Percentiles rank a stretch among this genome's conserved stretches.
These are phyloP conservation scores for Nelumbo lutea DNA, from an alignment of 164 flowering plant genomes.

Conservation along the genomic window DNA sequence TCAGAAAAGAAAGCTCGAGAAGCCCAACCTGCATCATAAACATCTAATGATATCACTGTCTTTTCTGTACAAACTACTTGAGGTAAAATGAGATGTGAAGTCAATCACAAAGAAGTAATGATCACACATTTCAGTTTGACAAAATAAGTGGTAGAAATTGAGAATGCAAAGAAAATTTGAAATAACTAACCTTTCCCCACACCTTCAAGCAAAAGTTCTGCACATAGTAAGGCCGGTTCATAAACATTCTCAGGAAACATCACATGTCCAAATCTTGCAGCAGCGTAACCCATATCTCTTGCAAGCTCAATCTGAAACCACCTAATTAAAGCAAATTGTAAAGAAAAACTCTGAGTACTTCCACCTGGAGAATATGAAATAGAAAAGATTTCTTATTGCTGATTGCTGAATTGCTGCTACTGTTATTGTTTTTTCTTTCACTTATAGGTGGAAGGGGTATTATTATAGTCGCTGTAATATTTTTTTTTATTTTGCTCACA, in stretches of 20 bases:
- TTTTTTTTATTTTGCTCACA: too few relatives aligned
- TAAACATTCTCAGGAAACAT: conserved; percentile 99
- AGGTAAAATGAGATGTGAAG: neutral
- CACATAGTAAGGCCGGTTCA: conserved; percentile 89
- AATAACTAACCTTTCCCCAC: conserved; percentile 79
- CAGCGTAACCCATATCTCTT: conserved; percentile 93
- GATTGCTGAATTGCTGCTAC: too few relatives aligned
- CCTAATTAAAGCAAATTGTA: conserved; percentile 50
- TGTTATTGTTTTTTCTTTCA: too few relatives aligned
- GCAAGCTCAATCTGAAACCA: conserved; percentile 97
- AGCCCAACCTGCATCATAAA: conserved; percentile 89
- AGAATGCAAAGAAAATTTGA: neutral
- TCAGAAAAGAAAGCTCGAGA: conserved; percentile 87
- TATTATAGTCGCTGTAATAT: too few relatives aligned
- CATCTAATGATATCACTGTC: neutral
- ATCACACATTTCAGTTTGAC: too few relatives aligned
- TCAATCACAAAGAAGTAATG: neutral
- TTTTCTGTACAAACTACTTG: neutral
- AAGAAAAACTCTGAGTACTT: conserved; percentile 24
- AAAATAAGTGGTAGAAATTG: neutral
- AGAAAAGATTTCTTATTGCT: too few relatives aligned
- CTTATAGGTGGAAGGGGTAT: too few relatives aligned
- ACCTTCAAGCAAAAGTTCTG: conserved; percentile 87
- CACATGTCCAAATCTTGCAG: conserved; percentile 96
- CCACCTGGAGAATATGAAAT: neutral